Conservation (phyloP, 2,329 filamentous ascomycete species). For the Paramyrothecium sp. region DNA sequence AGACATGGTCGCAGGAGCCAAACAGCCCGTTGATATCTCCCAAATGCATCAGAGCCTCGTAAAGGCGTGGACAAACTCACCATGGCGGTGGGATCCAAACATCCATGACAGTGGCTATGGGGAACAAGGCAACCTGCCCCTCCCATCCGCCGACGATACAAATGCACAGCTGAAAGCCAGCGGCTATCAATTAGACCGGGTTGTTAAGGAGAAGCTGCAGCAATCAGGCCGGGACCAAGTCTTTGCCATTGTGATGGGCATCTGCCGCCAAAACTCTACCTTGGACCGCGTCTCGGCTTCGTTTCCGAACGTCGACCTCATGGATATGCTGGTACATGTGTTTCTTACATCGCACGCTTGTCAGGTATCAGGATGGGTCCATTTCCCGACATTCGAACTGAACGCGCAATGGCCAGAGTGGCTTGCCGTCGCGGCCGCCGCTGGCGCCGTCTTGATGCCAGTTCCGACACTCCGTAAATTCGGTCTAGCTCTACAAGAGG, state of each 20-base stretch:
- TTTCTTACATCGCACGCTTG: conserved; percentile 57
- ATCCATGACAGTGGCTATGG: conserved; percentile 41
- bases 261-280: conserved; percentile 49
- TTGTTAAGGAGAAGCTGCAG: conserved; percentile 43
- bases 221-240: conserved; percentile 57
- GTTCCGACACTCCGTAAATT: conserved; percentile 59
- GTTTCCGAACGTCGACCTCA: conserved; percentile 59
- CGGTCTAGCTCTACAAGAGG: conserved; percentile 54
- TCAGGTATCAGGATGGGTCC: conserved; percentile 59
- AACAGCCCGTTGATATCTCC: conserved; percentile 40
- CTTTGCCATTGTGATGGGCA: conserved; percentile 61
- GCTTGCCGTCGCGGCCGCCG: conserved; percentile 57
- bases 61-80: conserved; percentile 48
- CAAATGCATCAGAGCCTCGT: conserved; percentile 46
- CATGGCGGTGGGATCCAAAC: conserved; percentile 49
- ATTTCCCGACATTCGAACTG: conserved; percentile 58
- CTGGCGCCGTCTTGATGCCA: conserved; percentile 59
- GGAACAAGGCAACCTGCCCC: conserved; percentile 44
- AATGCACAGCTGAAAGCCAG: conserved; percentile 37
- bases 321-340: conserved; percentile 61
- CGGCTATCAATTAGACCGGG: conserved; percentile 33
- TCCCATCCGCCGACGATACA: conserved; percentile 36
- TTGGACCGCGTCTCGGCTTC: conserved; percentile 54
- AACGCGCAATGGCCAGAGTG: conserved; percentile 57
- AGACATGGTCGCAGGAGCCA: conserved; percentile 21